Evolutionary conservation across 2,329 filamentous ascomycete genomes (phyloP), one percentile per base, ranked within the genome.

Genomic region (Alternaria alternata): DNA sequence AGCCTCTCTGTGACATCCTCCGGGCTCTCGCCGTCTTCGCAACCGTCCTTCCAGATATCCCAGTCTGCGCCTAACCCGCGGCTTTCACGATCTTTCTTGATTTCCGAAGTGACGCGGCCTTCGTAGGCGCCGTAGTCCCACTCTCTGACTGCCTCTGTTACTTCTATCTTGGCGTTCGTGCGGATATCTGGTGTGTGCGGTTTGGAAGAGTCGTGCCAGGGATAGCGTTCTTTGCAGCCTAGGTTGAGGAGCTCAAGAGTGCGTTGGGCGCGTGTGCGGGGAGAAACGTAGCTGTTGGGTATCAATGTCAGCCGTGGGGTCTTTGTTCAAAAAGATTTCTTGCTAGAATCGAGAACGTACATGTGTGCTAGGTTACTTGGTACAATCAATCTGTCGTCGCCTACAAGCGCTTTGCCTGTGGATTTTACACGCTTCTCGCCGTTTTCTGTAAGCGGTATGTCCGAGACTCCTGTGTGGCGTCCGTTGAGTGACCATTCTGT

Each of bases 401-500:
- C 94, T 7, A 97, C 89, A 28, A 98, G 85, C 2, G 93, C 94
- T 69, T 88, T 87, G 7, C 94, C 94, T 0, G 94, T 97, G 8
- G 82, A 82, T 28, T 72, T 75, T n/a, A 84, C 77, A 5, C 82
- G 79, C 64, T 79, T 80, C 69, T 84, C 82, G 53, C 94, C 94
- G 75, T 92, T 91, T 51, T 85, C 81, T 1, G 94, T 97, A 38
- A 97, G 84, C 1, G 93, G 89, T 4, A 98, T 91, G 73, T 98
- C 94, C n/a, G 91, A 91, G 28, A 83, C 85, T 52, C 93, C 91
- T 0, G 94, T 98, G 80, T 97, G 76, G 1, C 77, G 75, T 36
- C 93, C 94, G 68, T 90, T 90, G 48, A 96, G 87, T 5, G 92
- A 96, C 94, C 94, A 98, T 82, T 96, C 93, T 4, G 94, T 98